phyloP scores from a whole-genome alignment of 768 basidiomycete genomes.

The Rhodotorula kratochvilovae region DNA sequence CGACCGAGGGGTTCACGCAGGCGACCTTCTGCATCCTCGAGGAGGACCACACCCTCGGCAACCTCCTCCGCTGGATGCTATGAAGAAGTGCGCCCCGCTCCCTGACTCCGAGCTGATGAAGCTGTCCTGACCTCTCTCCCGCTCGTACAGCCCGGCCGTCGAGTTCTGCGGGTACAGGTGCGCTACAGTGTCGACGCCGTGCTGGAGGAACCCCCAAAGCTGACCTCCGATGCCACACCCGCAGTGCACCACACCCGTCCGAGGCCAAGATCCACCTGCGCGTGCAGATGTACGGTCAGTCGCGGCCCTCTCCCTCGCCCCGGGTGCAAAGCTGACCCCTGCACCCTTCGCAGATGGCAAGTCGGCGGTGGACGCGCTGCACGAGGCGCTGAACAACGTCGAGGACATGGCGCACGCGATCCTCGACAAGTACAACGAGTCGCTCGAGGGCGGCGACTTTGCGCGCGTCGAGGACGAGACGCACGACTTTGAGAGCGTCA shows the following conservation, averaged over 20 bases:
- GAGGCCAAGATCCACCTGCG: constrained; percentile 93
- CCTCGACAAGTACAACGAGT: constrained; percentile 33
- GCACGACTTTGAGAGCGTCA: constrained; percentile 35
- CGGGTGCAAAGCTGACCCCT: background rate
- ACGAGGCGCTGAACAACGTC: constrained; percentile 40
- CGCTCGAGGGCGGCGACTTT: constrained; percentile 37
- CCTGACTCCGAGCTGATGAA: constrained; percentile 13
- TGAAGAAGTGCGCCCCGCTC: constrained; percentile 77
- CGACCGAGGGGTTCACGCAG: constrained; percentile 71
- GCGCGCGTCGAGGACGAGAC: constrained; percentile 29
- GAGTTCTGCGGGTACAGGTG: constrained; percentile 98
- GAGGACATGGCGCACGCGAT: constrained; percentile 35
- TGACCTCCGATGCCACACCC: background rate
- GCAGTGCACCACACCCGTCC: constrained; percentile 86
- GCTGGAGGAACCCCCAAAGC: background rate
- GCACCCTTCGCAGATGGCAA: constrained; percentile 59
- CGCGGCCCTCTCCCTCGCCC: constrained; percentile 10
- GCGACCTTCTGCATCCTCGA: constrained; percentile 88
- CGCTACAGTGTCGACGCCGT: constrained; percentile 35
- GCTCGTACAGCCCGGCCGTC: constrained; percentile 70
- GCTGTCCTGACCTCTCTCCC: constrained; percentile 2
- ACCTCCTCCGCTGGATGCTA: constrained; percentile 95
- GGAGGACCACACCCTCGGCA: constrained; percentile 94
- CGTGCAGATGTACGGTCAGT: constrained; percentile 99
- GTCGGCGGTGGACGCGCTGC: constrained; percentile 56